These are phyloP conservation scores for Sclerotinia borealis DNA, from an alignment of 2,329 filamentous ascomycete species.

Conservation along the genomic window DNA sequence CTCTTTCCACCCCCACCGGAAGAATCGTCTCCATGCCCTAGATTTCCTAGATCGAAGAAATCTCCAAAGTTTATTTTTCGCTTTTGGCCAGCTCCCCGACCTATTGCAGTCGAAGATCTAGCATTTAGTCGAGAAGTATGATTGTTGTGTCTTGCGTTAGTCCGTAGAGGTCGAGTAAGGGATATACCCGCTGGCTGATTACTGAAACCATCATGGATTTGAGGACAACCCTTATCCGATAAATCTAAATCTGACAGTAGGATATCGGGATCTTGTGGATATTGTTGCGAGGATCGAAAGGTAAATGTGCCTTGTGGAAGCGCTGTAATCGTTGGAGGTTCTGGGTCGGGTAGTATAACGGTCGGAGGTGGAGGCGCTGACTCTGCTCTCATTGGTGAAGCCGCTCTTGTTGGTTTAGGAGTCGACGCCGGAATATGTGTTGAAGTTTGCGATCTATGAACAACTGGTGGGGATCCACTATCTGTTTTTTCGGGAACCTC, in stretches of 20 bases:
- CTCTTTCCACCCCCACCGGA: slow-evolving; percentile 33
- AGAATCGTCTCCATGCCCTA: slow-evolving; percentile 57
- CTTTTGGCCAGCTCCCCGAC: slow-evolving; percentile 63
- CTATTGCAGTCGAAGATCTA: slow-evolving; percentile 36
- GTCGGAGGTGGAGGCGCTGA: slow-evolving; percentile 24
- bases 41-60: slow-evolving; percentile 64
- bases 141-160: slow-evolving; percentile 27
- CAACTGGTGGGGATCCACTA: slow-evolving; percentile 51
- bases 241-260: slow-evolving; percentile 56
- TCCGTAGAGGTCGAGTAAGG: slow-evolving; percentile 26
- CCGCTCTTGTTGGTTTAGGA: slow-evolving; percentile 23
- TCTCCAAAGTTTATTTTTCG: slow-evolving; percentile 67
- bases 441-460: slow-evolving; percentile 43
- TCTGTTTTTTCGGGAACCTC: slow-evolving; percentile 57
- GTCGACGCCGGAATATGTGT: slow-evolving; percentile 30
- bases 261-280: slow-evolving; percentile 51
- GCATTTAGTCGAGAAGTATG: slow-evolving; percentile 22
- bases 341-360: slow-evolving; percentile 12
- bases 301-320: slow-evolving; percentile 59
- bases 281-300: slow-evolving; percentile 59
- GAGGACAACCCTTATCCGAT: slow-evolving; percentile 41
- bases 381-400: slow-evolving; percentile 29
- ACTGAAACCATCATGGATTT: slow-evolving; percentile 26
- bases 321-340: slow-evolving; percentile 33
- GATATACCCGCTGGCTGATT: slow-evolving; percentile 25